A percentile compares a stretch with the other conserved stretches of the same genome.
These are phyloP conservation scores for Ceraceosorus guamensis DNA, from an alignment of 1,284 basidiomycete genomes.

Conservation along the genomic window DNA sequence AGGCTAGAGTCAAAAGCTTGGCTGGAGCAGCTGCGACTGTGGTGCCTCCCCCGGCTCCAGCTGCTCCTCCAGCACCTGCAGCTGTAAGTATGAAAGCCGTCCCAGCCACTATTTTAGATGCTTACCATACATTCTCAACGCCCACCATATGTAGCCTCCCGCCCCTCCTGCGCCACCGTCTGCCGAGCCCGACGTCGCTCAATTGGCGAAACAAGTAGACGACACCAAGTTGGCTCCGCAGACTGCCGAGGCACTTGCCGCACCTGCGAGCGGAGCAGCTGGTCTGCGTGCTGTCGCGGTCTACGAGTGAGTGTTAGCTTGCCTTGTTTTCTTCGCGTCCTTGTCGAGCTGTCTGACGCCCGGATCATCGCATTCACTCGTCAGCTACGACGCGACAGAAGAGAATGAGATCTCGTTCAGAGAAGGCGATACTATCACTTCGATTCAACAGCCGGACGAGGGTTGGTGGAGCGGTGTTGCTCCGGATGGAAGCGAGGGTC, in stretches of 20 bases:
- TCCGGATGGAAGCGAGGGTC: constrained; percentile 32
- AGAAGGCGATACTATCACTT: constrained; percentile 34
- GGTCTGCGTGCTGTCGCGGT: constrained; percentile 29
- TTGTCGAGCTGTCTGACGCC: too few species aligned
- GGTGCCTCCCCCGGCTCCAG: constrained; percentile 7
- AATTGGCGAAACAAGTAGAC: neutral
- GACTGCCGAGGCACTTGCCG: constrained; percentile 5
- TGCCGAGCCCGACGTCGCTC: constrained; percentile 6
- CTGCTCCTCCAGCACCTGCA: constrained; percentile 20
- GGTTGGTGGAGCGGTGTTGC: constrained; percentile 46
- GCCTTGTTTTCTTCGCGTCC: too few species aligned
- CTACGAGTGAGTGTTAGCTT: too few species aligned
- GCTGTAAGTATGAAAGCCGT: too few species aligned
- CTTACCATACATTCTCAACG: too few species aligned
- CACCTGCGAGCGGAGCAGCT: neutral
- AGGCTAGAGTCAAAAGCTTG: constrained; percentile 9
- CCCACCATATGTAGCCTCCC: too few species aligned
- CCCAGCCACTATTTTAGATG: too few species aligned
- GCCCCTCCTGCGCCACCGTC: constrained; percentile 22
- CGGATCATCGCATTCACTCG: too few species aligned
- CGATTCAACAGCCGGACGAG: constrained; percentile 43
- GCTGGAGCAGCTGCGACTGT: constrained; percentile 2
- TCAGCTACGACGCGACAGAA: constrained; percentile 40
- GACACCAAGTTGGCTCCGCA: constrained; percentile 4
- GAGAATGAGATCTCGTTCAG: constrained; percentile 42